These are phyloP conservation scores for Lachnellula arida DNA, from an alignment of 2,329 filamentous ascomycete genomes.

Conservation along the genomic window DNA sequence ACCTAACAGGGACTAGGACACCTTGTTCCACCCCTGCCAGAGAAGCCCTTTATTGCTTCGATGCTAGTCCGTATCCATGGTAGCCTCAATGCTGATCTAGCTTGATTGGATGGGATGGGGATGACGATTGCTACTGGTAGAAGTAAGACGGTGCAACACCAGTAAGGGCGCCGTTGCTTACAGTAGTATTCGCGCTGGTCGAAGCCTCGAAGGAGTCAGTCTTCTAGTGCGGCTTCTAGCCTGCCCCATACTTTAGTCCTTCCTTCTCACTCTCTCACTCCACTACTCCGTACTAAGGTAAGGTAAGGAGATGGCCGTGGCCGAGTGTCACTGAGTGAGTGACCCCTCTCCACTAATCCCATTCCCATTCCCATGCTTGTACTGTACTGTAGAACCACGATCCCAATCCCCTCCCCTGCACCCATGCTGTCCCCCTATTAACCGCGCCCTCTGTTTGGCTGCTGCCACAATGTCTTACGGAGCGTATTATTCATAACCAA, in stretches of 20 bases:
- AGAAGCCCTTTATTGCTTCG: conserved; percentile 5
- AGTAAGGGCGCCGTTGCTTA: not conserved
- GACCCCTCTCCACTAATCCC: too few relatives aligned
- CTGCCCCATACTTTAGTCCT: not conserved
- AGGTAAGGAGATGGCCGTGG: not conserved
- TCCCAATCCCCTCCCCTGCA: too few relatives aligned
- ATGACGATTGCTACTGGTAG: not conserved
- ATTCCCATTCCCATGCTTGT: too few relatives aligned
- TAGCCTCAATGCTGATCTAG: not conserved
- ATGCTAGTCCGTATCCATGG: conserved; percentile 8
- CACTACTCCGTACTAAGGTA: not conserved
- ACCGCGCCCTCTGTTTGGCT: too few relatives aligned
- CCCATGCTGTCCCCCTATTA: too few relatives aligned
- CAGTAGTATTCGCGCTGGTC: conserved; percentile 4
- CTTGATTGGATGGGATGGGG: not conserved
- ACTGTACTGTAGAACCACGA: too few relatives aligned
- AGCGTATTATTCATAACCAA: too few relatives aligned
- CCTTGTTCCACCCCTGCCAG: too few relatives aligned
- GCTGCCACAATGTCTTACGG: too few relatives aligned
- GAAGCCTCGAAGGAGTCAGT: not conserved
- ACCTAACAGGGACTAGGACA: too few relatives aligned
- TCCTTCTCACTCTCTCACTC: not conserved
- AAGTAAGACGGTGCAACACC: not conserved
- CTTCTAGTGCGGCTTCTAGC: conserved; percentile 14
- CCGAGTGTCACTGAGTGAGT: too few relatives aligned